A percentile compares a stretch with the other conserved stretches of the same genome.
Evolutionary conservation across 306 rosid genomes (phyloP).

Genomic region (Carpinus viminea): DNA sequence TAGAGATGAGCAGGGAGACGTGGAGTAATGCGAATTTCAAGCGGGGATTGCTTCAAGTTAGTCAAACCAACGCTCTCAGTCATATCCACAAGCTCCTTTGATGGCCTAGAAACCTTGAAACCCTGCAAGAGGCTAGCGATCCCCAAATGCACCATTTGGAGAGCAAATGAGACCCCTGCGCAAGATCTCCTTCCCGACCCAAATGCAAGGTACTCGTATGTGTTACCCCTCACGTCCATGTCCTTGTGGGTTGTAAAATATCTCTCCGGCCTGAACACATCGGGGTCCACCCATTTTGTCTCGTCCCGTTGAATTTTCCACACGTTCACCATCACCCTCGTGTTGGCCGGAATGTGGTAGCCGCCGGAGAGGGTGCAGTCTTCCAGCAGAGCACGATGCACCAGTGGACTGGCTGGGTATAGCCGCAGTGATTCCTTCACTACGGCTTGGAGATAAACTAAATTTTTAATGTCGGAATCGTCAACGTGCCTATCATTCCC

Average conservation of each 20-base stretch:
- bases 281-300: constrained; percentile 35
- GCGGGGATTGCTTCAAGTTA: constrained; percentile 38
- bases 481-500: constrained; percentile 32
- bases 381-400: constrained; percentile 27
- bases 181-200: constrained; percentile 48
- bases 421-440: constrained; percentile 45
- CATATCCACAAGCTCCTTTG: constrained; percentile 42
- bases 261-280: constrained; percentile 38
- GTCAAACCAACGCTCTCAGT: constrained; percentile 49
- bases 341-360: constrained; percentile 38
- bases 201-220: constrained; percentile 37
- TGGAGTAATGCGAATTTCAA: constrained; percentile 34
- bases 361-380: constrained; percentile 47
- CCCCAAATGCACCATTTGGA: constrained; percentile 33
- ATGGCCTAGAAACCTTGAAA: constrained; percentile 33
- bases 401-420: constrained; percentile 40
- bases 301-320: constrained; percentile 47
- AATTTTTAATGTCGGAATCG: constrained; percentile 37
- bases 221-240: constrained; percentile 35
- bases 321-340: constrained; percentile 40
- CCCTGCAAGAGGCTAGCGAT: constrained; percentile 33
- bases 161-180: constrained; percentile 36
- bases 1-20: constrained; percentile 26
- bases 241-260: constrained; percentile 36
- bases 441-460: constrained; percentile 44